These are phyloP conservation scores for Candida fluviatilis DNA, from an alignment of 805 yeast genomes.

Conservation along the genomic window DNA sequence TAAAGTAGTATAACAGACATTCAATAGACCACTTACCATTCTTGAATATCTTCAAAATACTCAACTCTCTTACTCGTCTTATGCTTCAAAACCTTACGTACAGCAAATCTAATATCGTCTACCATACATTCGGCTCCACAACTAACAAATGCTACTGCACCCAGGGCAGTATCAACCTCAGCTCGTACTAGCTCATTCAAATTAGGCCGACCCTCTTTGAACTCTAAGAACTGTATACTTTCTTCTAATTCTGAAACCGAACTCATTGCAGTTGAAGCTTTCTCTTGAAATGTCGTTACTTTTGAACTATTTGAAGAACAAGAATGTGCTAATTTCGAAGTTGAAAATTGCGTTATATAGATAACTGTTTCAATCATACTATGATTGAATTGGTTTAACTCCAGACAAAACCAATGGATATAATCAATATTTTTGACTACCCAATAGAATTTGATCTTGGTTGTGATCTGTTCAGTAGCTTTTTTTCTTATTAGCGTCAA, in stretches of 20 bases:
- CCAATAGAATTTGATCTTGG: slow-evolving; percentile 54
- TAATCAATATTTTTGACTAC: slow-evolving; percentile 49
- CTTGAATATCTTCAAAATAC: slow-evolving; percentile 28
- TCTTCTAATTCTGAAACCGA: background rate
- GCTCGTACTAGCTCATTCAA: slow-evolving; percentile 24
- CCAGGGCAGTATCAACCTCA: slow-evolving; percentile 31
- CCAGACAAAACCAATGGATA: slow-evolving; percentile 45
- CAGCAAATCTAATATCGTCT: slow-evolving; percentile 23
- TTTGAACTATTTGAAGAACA: background rate
- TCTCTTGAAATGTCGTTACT: no score
- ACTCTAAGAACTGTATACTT: slow-evolving; percentile 7
- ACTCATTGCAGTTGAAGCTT: background rate
- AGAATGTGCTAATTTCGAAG: background rate
- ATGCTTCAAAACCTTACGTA: slow-evolving; percentile 18
- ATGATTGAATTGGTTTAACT: slow-evolving; percentile 23
- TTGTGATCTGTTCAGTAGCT: background rate
- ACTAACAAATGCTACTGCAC: slow-evolving; percentile 40
- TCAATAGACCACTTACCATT: slow-evolving; percentile 23
- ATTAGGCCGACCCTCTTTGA: slow-evolving; percentile 42
- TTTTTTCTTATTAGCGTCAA: slow-evolving; percentile 18
- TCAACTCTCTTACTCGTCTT: slow-evolving; percentile 26
- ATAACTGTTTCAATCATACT: slow-evolving; percentile 23
- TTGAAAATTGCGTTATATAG: slow-evolving; percentile 18
- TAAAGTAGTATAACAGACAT: no score
- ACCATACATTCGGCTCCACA: slow-evolving; percentile 46